Percentiles rank a stretch among this genome's conserved stretches.
These are phyloP conservation scores for Pichia sporocuriosa DNA, from an alignment of 805 yeast species.

Conservation along the genomic window DNA sequence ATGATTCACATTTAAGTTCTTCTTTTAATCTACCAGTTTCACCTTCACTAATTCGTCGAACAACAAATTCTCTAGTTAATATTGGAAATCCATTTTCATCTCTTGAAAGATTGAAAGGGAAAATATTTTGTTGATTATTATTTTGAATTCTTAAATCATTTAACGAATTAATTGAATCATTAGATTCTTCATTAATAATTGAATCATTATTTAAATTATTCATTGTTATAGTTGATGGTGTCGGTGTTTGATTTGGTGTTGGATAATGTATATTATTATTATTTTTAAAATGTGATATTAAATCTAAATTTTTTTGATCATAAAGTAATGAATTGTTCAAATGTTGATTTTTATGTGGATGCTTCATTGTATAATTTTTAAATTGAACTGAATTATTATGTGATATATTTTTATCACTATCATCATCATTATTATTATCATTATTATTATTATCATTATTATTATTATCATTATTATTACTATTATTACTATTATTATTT, in stretches of 20 bases:
- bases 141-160: not conserved
- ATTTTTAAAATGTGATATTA: not conserved
- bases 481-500: not conserved
- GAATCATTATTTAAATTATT: not conserved
- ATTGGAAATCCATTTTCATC: slow-evolving; percentile 25
- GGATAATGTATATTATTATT: slow-evolving; percentile 11
- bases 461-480: slow-evolving; percentile 1
- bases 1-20: slow-evolving; percentile 80
- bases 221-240: slow-evolving; percentile 2
- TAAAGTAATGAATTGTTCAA: too few relatives aligned
- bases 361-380: slow-evolving; percentile 19
- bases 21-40: slow-evolving; percentile 81
- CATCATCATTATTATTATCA: not conserved
- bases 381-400: slow-evolving; percentile 17
- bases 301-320: too few relatives aligned
- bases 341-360: slow-evolving; percentile 12
- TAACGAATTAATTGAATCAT: too few relatives aligned
- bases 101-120: slow-evolving; percentile 4
- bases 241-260: slow-evolving; percentile 13
- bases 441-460: not conserved
- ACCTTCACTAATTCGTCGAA: slow-evolving; percentile 77
- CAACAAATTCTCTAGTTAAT: slow-evolving; percentile 63
- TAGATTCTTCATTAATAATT: too few relatives aligned
- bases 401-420: not conserved
- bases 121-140: not conserved